Percentiles rank a stretch among this genome's conserved stretches.
These are phyloP conservation scores for Lactarius indigo DNA, from an alignment of 768 basidiomycete species.

Conservation along the genomic window DNA sequence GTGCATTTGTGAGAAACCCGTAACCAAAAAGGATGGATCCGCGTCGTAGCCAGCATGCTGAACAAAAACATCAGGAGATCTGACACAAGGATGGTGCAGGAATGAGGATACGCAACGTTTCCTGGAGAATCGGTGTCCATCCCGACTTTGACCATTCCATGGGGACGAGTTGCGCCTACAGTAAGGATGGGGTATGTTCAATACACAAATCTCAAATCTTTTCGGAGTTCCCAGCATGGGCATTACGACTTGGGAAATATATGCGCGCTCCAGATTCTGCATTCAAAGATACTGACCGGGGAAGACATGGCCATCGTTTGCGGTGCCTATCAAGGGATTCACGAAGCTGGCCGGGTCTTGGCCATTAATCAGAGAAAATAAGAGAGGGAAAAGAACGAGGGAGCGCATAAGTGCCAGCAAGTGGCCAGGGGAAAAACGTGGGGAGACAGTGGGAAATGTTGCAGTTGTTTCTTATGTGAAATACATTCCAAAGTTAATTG, in stretches of 20 bases:
- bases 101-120: conserved; percentile 39
- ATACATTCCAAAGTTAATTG: neutral
- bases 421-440: neutral
- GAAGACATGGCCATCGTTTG: conserved; percentile 62
- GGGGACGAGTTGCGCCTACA: conserved; percentile 64
- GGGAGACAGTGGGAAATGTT: neutral
- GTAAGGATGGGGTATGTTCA: neutral
- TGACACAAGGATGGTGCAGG: conserved; percentile 29
- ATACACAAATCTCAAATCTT: neutral
- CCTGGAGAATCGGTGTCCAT: conserved; percentile 65
- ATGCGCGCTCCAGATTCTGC: neutral
- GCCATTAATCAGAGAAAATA: neutral
- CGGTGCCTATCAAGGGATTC: conserved; percentile 61
- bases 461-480: neutral
- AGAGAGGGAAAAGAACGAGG: neutral
- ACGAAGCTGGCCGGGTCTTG: conserved; percentile 36
- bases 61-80: neutral
- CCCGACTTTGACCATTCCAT: conserved; percentile 67
- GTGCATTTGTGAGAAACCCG: conserved; percentile 62
- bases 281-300: conserved; percentile 42
- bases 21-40: conserved; percentile 36
- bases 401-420: neutral
- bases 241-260: neutral
- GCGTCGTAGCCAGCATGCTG: conserved; percentile 42
- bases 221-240: no score